phyloP scores from a whole-genome alignment of 257 asterid genomes.

The Anisodus acutangulus region DNA sequence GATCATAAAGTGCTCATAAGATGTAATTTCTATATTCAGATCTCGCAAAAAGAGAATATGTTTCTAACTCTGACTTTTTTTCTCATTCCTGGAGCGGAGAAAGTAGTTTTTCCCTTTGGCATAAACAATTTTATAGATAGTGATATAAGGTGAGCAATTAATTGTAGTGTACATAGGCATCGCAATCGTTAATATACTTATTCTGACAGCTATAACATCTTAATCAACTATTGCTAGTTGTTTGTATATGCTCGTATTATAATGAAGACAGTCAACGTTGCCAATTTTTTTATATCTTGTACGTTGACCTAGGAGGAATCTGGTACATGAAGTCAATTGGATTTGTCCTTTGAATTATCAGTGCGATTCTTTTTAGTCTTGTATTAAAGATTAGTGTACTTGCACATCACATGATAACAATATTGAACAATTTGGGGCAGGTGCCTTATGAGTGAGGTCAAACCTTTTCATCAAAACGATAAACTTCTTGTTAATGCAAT shows the following conservation, averaged over 20 bases:
- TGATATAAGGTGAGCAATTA: neutral
- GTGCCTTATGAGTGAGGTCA: neutral
- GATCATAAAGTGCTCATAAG: neutral
- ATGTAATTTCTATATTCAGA: neutral
- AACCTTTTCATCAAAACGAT: no score
- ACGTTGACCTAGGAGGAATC: conserved; percentile 12
- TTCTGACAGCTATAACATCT: neutral
- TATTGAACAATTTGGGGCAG: neutral
- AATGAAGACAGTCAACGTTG: neutral
- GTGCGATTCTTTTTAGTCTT: neutral
- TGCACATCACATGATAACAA: neutral
- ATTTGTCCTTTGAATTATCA: neutral
- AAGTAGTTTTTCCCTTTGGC: neutral
- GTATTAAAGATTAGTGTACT: neutral
- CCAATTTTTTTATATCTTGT: neutral
- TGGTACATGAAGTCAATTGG: conserved; percentile 15
- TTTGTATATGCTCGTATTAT: neutral
- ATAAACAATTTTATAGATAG: neutral
- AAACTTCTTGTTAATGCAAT: no score
- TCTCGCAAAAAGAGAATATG: neutral
- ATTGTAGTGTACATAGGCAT: neutral
- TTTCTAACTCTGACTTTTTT: neutral
- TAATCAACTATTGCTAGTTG: neutral
- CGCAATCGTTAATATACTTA: neutral
- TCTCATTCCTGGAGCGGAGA: neutral